phyloP scores from a whole-genome alignment of 2,329 filamentous ascomycete genomes.

The Penicillium paneum region DNA sequence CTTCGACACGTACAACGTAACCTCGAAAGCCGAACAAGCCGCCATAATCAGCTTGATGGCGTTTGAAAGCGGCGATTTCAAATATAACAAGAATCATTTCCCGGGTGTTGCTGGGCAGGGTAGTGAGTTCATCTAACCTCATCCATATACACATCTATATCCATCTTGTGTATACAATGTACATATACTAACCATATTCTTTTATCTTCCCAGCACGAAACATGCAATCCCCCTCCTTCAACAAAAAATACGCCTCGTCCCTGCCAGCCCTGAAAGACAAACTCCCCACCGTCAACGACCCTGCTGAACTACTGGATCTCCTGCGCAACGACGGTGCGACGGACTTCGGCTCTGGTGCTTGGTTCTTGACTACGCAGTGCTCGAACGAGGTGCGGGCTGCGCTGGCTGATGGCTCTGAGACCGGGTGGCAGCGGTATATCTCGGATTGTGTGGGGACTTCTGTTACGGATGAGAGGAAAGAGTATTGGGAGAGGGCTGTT shows the following conservation, averaged over 20 bases:
- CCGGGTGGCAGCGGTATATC: conserved; percentile 55
- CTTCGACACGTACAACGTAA: conserved; percentile 58
- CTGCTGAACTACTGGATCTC: conserved; percentile 48
- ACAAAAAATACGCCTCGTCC: conserved; percentile 53
- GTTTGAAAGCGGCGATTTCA: conserved; percentile 67
- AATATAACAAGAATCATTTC: conserved; percentile 67
- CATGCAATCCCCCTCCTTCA: conserved; percentile 60
- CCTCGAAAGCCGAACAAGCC: conserved; percentile 59
- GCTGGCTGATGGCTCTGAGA: conserved; percentile 47
- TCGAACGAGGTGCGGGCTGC: conserved; percentile 39
- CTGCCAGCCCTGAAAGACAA: conserved; percentile 44
- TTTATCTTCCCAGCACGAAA: conserved; percentile 57
- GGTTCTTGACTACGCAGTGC: conserved; percentile 60
- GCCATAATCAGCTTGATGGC: conserved; percentile 68
- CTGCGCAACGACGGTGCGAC: conserved; percentile 49
- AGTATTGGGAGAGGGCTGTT: conserved; percentile 51
- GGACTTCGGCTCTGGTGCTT: conserved; percentile 58
- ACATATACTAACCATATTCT: background rate
- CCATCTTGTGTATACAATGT: background rate
- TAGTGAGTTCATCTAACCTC: conserved; percentile 36
- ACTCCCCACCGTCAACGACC: conserved; percentile 35
- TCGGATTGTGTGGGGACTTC: conserved; percentile 53
- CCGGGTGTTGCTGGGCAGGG: conserved; percentile 63
- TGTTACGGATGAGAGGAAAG: conserved; percentile 45
- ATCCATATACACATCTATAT: background rate